Base-by-base conservation (phyloP, 2,329 filamentous ascomycete genomes). In the Pseudopithomyces maydicus region DNA sequence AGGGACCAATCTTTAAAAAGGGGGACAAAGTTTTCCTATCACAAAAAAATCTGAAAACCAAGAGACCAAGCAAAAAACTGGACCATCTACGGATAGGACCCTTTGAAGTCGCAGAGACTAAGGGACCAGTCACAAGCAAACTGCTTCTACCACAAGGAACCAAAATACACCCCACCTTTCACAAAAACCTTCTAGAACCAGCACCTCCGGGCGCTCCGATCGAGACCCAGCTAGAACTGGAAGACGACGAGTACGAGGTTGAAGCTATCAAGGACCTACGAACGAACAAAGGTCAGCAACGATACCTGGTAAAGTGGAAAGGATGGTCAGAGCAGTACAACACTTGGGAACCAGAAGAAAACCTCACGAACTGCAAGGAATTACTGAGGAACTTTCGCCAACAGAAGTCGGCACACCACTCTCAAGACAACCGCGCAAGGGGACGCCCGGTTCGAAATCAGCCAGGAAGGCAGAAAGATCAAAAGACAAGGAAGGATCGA, bases 1-100 rank as follows among this genome's bases (percentile, higher is more conserved):
- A 44, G 29, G 22, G 36, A 50, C 53, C 32, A 50, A 51, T 22
- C 29, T 20, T 55, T 55, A 51, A 51, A 15, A 51, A 32, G 20
- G 20, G 22, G 14, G 23, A 51, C 22, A 51, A 51, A 51, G 47
- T 51, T 41, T 51, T 41, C 4, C 36, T 51, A 29, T 41, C 29
- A 32, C 17, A 26, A 11, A 29, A 29, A 42, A 51, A 51, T 23
- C n/a, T 41, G 6, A 50, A 42, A 50, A 50, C 15, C 2, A 42
- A 50, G 32, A 17, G 23, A 19, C 20, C 10, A 15, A 41, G 23
- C 14, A 51, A 51, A 15, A 51, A 51, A 29, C 36, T 51, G 17
- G 14, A 49, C 38, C 17, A 39, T 6, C 20, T 49, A 38, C 26
- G n/a, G 2, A 14, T 49, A 38, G 15, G 20, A 38, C 33, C 11